phyloP scores from a whole-genome alignment of 495 filamentous ascomycete genomes.

The Tuber brumale region DNA sequence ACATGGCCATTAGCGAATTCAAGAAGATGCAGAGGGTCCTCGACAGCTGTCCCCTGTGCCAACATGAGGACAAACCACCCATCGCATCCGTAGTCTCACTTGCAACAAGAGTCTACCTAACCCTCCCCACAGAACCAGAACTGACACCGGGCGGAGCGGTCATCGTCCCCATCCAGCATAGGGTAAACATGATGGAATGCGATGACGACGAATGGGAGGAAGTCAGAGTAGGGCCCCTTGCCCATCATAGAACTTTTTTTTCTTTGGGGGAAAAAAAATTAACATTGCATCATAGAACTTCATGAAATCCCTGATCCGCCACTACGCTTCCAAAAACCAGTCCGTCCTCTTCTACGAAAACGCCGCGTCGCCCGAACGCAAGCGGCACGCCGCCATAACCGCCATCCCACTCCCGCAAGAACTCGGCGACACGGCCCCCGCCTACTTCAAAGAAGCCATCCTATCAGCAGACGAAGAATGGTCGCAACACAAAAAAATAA shows the following conservation, averaged over 20 bases:
- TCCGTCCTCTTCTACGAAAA: constrained; percentile 98
- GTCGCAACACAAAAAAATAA: constrained; percentile 89
- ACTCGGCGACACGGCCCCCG: constrained; percentile 80
- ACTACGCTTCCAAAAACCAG: constrained; percentile 85
- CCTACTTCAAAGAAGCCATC: constrained; percentile 94
- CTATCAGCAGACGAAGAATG: constrained; percentile 81
- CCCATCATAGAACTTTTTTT: not conserved
- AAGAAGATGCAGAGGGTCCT: constrained; percentile 84
- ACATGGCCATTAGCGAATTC: constrained; percentile 77
- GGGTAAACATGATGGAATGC: constrained; percentile 84
- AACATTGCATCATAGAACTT: constrained; percentile 57
- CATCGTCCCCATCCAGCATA: constrained; percentile 85
- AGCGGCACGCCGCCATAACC: constrained; percentile 77
- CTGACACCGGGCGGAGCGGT: constrained; percentile 73
- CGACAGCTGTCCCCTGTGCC: constrained; percentile 82
- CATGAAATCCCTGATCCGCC: constrained; percentile 89
- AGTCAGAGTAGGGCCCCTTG: constrained; percentile 53
- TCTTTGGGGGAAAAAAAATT: not conserved
- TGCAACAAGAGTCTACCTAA: constrained; percentile 79
- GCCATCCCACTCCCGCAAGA: constrained; percentile 81
- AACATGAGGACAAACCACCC: constrained; percentile 86
- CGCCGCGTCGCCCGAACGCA: constrained; percentile 70
- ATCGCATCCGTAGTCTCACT: constrained; percentile 83
- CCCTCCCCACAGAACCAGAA: constrained; percentile 84
- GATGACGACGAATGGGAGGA: constrained; percentile 99